Base-by-base conservation (phyloP, 2,329 filamentous ascomycete genomes). In the Proliferodiscus dingleyae region DNA sequence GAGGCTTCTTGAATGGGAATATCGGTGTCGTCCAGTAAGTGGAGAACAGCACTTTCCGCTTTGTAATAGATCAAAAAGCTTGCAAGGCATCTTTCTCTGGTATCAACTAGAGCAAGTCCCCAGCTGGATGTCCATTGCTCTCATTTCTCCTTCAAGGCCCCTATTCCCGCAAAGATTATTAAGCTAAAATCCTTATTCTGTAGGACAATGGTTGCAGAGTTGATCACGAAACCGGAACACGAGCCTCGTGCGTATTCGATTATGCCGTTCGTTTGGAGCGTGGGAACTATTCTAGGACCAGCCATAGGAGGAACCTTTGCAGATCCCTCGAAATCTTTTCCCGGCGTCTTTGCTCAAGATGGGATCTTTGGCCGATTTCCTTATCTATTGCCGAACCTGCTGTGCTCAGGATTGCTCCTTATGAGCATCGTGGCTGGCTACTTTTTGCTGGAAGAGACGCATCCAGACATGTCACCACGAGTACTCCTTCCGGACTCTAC, bases 191-290 rank as follows among this genome's bases (percentile, higher is more conserved):
- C 19, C 23, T 13, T 37, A 3, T 15, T 32, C 24, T 22, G 21
- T 85, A 94, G 34, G 66, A 95, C 89, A 15, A 94, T 95, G 87
- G 90, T 95, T 11, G 88, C 85, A 22, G 90, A 96, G 66, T 66
- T 95, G 45, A 86, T 94, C 41, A 86, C 77, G 26, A 87, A 84
- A 47, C 88, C 87, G 11, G 85, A 90, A 59, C 87, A 94, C 67
- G 89, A 95, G 68, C 88, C 89, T 47, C 81, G 85, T 51, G 90
- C 90, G 22, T 95, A 90, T 64, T 82, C 89, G 2, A 80, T 95
- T 36, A 95, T 96, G 88, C 90, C 90, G 1, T 95, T 95, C 61
- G 85, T 95, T 6, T 96, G 90, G 89, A 85, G 79, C 37, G 83
- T 95, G 42, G 90, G 90, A 19, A 94, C 88, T 8, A 95, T 95